Evolutionary conservation across 176 grass and related monocot species (phyloP).

Genomic region (Metroxylon sagu): DNA sequence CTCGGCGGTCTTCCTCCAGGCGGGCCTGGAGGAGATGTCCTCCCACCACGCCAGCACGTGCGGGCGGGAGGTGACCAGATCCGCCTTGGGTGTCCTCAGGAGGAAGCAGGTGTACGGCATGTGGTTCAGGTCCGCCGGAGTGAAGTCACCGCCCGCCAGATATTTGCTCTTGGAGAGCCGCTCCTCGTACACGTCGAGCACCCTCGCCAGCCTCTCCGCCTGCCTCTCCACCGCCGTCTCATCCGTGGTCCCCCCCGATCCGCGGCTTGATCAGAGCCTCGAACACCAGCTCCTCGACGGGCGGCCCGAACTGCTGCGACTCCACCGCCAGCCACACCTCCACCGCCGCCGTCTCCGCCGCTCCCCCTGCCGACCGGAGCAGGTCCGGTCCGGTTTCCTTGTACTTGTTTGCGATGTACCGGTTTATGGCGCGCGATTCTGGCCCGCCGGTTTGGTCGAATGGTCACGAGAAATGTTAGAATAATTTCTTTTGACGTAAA

Average conservation of each 20-base stretch:
- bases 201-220: slow-evolving; percentile 23
- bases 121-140: slow-evolving; percentile 71
- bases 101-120: slow-evolving; percentile 28
- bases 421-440: slow-evolving; percentile 81
- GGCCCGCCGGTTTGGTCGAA: neutral
- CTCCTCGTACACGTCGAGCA: slow-evolving; percentile 76
- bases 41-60: slow-evolving; percentile 86
- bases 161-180: slow-evolving; percentile 52
- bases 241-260: slow-evolving; percentile 39
- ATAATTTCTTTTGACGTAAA: no score
- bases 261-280: slow-evolving; percentile 47
- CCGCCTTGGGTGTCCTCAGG: slow-evolving; percentile 38
- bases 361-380: slow-evolving; percentile 1
- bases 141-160: slow-evolving; percentile 55
- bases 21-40: slow-evolving; percentile 30
- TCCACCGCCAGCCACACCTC: slow-evolving; percentile 77
- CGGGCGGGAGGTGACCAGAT: slow-evolving; percentile 36
- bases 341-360: slow-evolving; percentile 28
- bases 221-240: slow-evolving; percentile 31
- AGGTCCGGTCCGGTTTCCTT: slow-evolving; percentile 25
- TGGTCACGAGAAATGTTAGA: no score
- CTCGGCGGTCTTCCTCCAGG: slow-evolving; percentile 55
- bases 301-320: slow-evolving; percentile 50
- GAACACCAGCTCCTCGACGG: slow-evolving; percentile 23
- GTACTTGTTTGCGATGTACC: slow-evolving; percentile 66